Percentiles rank a stretch among this genome's conserved stretches.
Conservation (phyloP, 2,329 filamentous ascomycete genomes). For the Trichoderma pleuroti region DNA sequence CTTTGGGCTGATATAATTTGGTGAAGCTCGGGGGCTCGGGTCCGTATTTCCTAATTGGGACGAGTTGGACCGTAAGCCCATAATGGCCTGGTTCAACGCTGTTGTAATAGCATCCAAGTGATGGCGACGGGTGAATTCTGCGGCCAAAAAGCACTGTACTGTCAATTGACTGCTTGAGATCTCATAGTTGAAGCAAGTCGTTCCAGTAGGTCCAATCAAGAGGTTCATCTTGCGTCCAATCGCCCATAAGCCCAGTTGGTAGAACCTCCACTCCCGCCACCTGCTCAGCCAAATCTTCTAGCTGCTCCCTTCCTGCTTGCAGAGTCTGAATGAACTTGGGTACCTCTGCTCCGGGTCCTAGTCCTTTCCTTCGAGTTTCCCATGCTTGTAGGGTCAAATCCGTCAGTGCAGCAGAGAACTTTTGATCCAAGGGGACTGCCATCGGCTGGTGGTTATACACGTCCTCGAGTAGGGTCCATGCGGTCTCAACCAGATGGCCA, state of each 20-base stretch:
- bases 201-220: constrained; percentile 2
- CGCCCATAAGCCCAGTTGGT: not conserved
- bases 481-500: not conserved
- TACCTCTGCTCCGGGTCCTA: not conserved
- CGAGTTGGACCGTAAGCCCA: not conserved
- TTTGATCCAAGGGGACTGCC: not conserved
- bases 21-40: not conserved
- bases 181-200: not conserved
- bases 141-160: too few relatives aligned
- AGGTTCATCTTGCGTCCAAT: not conserved
- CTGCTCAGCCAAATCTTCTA: not conserved
- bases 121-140: not conserved
- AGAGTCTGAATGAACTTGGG: not conserved
- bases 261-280: not conserved
- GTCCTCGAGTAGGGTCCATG: not conserved
- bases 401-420: not conserved
- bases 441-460: not conserved
- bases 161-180: not conserved
- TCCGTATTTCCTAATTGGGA: not conserved
- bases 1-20: not conserved
- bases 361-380: not conserved
- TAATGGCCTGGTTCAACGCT: too few relatives aligned
- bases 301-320: not conserved
- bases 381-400: not conserved
- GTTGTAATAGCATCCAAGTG: not conserved